phyloP scores from a whole-genome alignment of 2,329 filamentous ascomycete species.

The Myriosclerotinia scirpicola region DNA sequence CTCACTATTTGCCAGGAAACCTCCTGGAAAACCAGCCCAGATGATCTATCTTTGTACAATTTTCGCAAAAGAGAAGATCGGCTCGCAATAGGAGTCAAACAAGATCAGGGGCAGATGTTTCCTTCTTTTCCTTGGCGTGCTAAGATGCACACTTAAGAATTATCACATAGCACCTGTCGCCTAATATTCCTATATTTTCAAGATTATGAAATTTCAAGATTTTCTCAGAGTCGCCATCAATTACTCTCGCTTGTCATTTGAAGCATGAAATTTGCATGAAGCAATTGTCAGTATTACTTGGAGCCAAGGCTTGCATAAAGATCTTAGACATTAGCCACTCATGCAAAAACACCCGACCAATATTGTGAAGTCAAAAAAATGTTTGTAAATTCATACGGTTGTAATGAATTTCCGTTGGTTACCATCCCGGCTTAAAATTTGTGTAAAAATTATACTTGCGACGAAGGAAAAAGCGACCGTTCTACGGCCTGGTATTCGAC shows the following conservation, averaged over 20 bases:
- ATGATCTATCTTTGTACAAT: not conserved
- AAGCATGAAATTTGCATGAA: not conserved
- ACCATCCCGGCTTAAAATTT: not conserved
- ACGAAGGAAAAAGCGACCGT: not conserved
- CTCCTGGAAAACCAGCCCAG: not conserved
- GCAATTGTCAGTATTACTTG: not conserved
- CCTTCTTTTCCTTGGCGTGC: slow-evolving; percentile 4
- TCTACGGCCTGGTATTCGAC: not conserved
- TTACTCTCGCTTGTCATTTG: not conserved
- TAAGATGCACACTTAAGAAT: not conserved
- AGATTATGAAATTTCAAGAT: not conserved
- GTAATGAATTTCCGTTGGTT: not conserved
- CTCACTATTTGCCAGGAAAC: not conserved
- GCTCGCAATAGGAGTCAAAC: not conserved
- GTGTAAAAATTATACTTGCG: not conserved
- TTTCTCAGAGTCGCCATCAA: not conserved
- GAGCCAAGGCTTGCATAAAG: not conserved
- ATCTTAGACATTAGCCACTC: not conserved
- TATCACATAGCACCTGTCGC: not conserved
- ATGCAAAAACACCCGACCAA: not conserved
- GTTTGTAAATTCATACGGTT: not conserved
- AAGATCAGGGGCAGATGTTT: not conserved
- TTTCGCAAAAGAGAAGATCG: not conserved
- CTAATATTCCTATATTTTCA: not conserved
- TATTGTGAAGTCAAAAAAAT: not conserved